phyloP scores from a whole-genome alignment of 2,329 filamentous ascomycete species.

The Ceratocystis harringtonii region DNA sequence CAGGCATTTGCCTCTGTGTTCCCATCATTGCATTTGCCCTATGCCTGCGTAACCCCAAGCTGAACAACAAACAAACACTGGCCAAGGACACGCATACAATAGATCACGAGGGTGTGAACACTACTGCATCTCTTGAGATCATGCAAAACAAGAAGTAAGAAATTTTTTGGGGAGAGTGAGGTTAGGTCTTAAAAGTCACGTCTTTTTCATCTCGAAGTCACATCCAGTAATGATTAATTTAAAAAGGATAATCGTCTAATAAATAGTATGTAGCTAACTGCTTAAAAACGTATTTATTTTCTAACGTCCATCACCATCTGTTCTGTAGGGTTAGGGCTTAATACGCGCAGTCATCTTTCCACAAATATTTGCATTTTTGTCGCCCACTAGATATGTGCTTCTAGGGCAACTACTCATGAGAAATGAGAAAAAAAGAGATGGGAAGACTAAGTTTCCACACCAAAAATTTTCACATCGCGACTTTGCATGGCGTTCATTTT shows the following conservation, averaged over 20 bases:
- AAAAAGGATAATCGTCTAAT: too few species aligned
- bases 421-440: not conserved
- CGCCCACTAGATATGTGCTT: too few species aligned
- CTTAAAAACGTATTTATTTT: too few species aligned
- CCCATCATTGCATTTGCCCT: conserved; percentile 33
- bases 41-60: conserved; percentile 31
- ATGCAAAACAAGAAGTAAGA: not conserved
- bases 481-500: not conserved
- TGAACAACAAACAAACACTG: conserved; percentile 32
- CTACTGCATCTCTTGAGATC: not conserved
- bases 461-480: not conserved
- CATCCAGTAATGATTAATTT: too few species aligned
- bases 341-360: too few species aligned
- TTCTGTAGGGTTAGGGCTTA: not conserved
- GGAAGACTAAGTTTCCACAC: not conserved
- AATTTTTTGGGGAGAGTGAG: not conserved
- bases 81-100: conserved; percentile 21
- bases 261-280: too few species aligned
- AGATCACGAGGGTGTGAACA: not conserved
- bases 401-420: not conserved
- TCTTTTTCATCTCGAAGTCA: not conserved
- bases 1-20: conserved; percentile 34
- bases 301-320: too few species aligned
- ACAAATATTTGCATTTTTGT: not conserved
- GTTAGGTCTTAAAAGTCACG: not conserved